These are phyloP conservation scores for Bryoglossum gracile DNA, from an alignment of 495 filamentous ascomycete species.

Conservation along the genomic window DNA sequence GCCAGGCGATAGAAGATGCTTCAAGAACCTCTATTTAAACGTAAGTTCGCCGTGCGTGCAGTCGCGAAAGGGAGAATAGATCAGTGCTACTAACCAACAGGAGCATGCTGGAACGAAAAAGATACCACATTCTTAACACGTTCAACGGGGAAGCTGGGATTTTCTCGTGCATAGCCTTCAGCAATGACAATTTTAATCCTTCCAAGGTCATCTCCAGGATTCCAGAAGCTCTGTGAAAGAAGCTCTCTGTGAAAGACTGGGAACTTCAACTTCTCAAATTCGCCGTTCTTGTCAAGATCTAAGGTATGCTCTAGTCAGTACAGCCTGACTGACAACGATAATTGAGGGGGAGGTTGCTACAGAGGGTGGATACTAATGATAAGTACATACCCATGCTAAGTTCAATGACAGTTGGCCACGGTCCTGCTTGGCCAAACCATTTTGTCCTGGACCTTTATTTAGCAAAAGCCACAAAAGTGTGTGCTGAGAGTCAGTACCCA, in stretches of 20 bases:
- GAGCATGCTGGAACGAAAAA: constrained; percentile 85
- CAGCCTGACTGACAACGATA: too few relatives aligned
- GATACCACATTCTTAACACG: constrained; percentile 64
- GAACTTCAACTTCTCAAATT: constrained; percentile 59
- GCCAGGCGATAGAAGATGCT: constrained; percentile 72
- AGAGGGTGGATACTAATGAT: not conserved
- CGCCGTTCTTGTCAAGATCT: constrained; percentile 59
- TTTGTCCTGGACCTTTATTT: constrained; percentile 6
- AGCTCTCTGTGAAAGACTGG: constrained; percentile 68
- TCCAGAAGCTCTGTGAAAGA: constrained; percentile 64
- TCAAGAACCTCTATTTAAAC: constrained; percentile 59
- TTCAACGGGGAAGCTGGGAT: constrained; percentile 50
- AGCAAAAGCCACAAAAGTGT: not conserved
- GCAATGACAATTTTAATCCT: constrained; percentile 72
- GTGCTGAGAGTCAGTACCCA: constrained; percentile 41
- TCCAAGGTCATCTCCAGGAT: constrained; percentile 61
- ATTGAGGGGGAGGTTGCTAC: too few relatives aligned
- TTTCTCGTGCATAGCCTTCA: constrained; percentile 57
- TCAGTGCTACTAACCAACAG: constrained; percentile 49
- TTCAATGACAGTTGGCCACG: constrained; percentile 52
- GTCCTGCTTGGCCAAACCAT: constrained; percentile 29
- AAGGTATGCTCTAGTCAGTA: not conserved
- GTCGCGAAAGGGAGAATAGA: too few relatives aligned
- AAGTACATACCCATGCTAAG: constrained; percentile 38
- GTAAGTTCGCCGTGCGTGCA: too few relatives aligned